Percentiles rank a stretch among this genome's conserved stretches.
Conservation (phyloP, 805 yeast genomes). For the Metschnikowia reukaufii region DNA sequence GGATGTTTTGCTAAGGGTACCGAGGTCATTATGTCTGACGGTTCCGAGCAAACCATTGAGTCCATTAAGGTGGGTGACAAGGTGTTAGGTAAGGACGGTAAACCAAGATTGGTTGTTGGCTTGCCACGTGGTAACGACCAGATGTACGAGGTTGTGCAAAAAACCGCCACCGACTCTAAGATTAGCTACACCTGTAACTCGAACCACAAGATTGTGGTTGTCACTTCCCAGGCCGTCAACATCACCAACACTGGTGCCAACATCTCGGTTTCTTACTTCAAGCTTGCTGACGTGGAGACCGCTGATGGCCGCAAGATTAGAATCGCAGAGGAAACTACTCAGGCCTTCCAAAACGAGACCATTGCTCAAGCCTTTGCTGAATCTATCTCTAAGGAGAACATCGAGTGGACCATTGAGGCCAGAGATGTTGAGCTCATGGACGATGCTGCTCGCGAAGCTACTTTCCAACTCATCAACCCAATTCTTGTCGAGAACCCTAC, state of each 20-base stretch:
- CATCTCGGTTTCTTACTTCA: constrained; percentile 2
- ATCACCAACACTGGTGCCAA: not conserved
- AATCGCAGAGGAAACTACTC: constrained; percentile 3
- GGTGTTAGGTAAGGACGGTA: constrained; percentile 11
- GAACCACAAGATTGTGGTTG: constrained; percentile 9
- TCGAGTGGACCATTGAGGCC: constrained; percentile 11
- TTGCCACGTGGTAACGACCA: constrained; percentile 10
- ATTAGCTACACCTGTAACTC: constrained; percentile 8
- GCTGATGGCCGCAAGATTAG: constrained; percentile 5
- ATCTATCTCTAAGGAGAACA: not conserved
- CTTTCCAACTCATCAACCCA: constrained; percentile 9
- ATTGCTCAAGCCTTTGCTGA: not conserved
- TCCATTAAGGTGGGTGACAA: constrained; percentile 8
- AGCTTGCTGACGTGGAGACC: not conserved
- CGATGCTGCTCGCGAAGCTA: constrained; percentile 4
- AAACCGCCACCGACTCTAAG: not conserved
- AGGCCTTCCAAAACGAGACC: not conserved
- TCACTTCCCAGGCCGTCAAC: constrained; percentile 2
- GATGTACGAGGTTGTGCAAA: constrained; percentile 9
- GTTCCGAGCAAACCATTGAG: constrained; percentile 9
- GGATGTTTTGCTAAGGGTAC: constrained; percentile 43
- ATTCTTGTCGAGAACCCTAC: constrained; percentile 9
- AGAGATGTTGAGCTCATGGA: constrained; percentile 5
- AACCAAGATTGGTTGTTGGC: constrained; percentile 8
- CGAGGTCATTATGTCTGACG: constrained; percentile 10